phyloP scores from a whole-genome alignment of 2,329 filamentous ascomycete genomes.

The Phyllosticta capitalensis region DNA sequence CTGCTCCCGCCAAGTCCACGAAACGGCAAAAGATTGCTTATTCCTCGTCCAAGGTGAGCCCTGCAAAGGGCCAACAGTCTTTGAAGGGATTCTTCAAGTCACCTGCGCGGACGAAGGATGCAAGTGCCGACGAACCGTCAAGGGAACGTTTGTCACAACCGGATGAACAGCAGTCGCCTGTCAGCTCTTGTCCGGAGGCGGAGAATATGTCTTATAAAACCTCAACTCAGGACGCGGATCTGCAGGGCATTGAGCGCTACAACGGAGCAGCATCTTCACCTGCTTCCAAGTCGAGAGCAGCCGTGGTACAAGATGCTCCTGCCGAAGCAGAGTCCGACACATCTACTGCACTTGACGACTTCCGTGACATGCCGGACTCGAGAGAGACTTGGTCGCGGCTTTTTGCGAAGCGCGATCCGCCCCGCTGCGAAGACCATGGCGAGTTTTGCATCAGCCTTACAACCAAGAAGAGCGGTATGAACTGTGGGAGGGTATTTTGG shows the following conservation, averaged over 20 bases:
- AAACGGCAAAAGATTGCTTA: background rate
- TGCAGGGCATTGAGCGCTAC: background rate
- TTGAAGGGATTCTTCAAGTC: conserved; percentile 11
- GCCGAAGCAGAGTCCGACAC: background rate
- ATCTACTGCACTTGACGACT: background rate
- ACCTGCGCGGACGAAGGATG: background rate
- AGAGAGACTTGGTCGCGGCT: conserved; percentile 83
- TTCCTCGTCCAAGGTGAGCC: background rate
- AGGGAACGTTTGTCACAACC: background rate
- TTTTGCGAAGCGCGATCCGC: conserved; percentile 63
- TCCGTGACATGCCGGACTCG: conserved; percentile 30
- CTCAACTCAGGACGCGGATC: background rate
- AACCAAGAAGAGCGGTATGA: conserved; percentile 84
- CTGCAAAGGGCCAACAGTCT: conserved; percentile 8
- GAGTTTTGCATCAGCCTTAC: conserved; percentile 76
- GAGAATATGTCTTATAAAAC: background rate
- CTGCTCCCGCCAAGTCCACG: conserved; percentile 14
- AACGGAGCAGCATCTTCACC: conserved; percentile 14
- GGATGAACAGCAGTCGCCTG: background rate
- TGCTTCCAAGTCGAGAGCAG: conserved; percentile 30
- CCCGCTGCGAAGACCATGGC: conserved; percentile 71
- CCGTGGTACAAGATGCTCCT: background rate
- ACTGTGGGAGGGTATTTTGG: conserved; percentile 60
- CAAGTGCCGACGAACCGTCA: background rate
- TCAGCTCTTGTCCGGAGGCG: background rate